Conservation (phyloP, 805 yeast species). For the Saccharomycopsis babjevae region DNA sequence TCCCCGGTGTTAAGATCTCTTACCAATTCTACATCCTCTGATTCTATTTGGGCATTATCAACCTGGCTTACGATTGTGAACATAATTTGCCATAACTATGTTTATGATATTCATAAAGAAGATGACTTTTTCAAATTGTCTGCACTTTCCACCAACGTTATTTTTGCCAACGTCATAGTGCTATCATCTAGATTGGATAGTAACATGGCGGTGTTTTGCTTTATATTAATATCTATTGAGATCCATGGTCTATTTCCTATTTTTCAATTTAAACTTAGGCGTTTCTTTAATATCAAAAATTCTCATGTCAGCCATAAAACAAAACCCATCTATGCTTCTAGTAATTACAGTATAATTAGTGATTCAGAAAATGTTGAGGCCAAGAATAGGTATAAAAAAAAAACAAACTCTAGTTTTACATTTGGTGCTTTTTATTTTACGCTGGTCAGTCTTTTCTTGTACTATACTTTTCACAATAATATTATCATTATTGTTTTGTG, state of each 20-base stretch:
- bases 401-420: constrained; percentile 21
- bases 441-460: constrained; percentile 24
- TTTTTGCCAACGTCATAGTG: constrained; percentile 79
- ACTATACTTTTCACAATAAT: constrained; percentile 21
- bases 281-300: constrained; percentile 14
- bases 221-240: constrained; percentile 64
- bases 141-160: constrained; percentile 68
- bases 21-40: constrained; percentile 82
- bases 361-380: neutral
- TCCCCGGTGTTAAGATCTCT: constrained; percentile 87
- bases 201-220: constrained; percentile 72
- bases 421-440: constrained; percentile 12
- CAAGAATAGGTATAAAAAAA: constrained; percentile 18
- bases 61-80: constrained; percentile 69
- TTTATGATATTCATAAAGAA: constrained; percentile 33
- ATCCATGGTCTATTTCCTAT: constrained; percentile 64
- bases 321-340: neutral
- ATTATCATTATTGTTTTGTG: constrained; percentile 36
- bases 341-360: neutral
- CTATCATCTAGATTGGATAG: constrained; percentile 78
- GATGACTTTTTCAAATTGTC: constrained; percentile 21
- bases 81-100: constrained; percentile 57
- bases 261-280: constrained; percentile 35
- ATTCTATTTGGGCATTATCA: constrained; percentile 89
- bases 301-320: neutral